phyloP scores from a whole-genome alignment of 495 filamentous ascomycete genomes.

The Zalerion maritima region DNA sequence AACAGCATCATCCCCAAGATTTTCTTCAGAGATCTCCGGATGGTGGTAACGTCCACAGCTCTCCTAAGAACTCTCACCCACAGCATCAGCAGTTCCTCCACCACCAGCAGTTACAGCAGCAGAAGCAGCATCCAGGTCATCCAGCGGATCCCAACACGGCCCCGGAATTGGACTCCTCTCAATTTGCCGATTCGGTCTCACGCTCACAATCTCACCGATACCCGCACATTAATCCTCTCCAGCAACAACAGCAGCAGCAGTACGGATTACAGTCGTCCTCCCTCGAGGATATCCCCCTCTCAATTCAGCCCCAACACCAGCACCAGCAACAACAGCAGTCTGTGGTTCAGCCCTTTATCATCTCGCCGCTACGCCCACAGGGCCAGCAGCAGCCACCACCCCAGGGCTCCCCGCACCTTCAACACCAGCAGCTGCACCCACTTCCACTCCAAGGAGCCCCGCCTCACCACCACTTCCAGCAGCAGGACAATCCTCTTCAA shows the following conservation, averaged over 20 bases:
- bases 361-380: slow-evolving; percentile 14
- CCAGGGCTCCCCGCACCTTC: too few relatives aligned
- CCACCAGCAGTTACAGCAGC: slow-evolving; percentile 2
- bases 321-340: too few relatives aligned
- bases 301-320: too few relatives aligned
- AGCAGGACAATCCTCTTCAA: slow-evolving; percentile 3
- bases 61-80: slow-evolving; percentile 7
- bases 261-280: slow-evolving; percentile 18
- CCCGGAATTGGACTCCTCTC: too few relatives aligned
- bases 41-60: too few relatives aligned
- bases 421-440: slow-evolving; percentile 19
- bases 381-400: slow-evolving; percentile 16
- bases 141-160: too few relatives aligned
- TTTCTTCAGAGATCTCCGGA: too few relatives aligned
- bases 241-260: slow-evolving; percentile 12
- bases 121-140: slow-evolving; percentile 14
- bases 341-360: too few relatives aligned
- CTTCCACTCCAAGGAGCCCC: slow-evolving; percentile 12
- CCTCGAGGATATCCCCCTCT: slow-evolving; percentile 23
- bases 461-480: slow-evolving; percentile 2
- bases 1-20: not conserved
- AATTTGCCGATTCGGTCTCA: slow-evolving; percentile 20
- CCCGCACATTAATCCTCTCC: slow-evolving; percentile 17
- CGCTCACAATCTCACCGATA: slow-evolving; percentile 22
- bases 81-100: slow-evolving; percentile 5